These are phyloP conservation scores for Astraeus odoratus DNA, from an alignment of 768 basidiomycete genomes.

Conservation along the genomic window DNA sequence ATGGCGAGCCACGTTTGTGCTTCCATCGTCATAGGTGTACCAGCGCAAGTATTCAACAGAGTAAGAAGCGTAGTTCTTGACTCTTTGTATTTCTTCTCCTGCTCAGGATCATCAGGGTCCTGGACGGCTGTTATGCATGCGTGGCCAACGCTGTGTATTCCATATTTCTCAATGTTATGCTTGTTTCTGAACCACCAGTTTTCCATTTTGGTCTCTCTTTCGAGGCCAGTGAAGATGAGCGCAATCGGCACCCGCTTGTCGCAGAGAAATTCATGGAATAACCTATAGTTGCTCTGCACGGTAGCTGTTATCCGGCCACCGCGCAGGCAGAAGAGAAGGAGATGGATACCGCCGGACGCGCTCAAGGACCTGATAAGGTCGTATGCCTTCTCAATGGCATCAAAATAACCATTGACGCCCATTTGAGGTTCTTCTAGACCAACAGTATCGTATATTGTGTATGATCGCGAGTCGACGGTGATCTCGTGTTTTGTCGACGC, in stretches of 20 bases:
- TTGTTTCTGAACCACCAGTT: conserved; percentile 30
- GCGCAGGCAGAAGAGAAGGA: conserved; percentile 37
- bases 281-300: conserved; percentile 31
- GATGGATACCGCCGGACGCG: conserved; percentile 30
- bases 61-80: conserved; percentile 17
- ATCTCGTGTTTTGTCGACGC: conserved; percentile 21
- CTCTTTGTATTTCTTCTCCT: conserved; percentile 16
- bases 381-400: conserved; percentile 23
- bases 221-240: conserved; percentile 37
- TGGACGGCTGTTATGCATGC: conserved; percentile 26
- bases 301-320: conserved; percentile 32
- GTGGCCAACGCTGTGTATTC: conserved; percentile 23
- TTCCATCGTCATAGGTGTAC: conserved; percentile 11
- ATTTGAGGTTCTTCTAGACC: conserved; percentile 29
- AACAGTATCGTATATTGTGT: conserved; percentile 27
- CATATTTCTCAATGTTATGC: conserved; percentile 13
- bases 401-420: conserved; percentile 22
- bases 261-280: conserved; percentile 37
- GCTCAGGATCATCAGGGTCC: conserved; percentile 12
- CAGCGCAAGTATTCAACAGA: conserved; percentile 13
- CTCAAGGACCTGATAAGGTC: conserved; percentile 27
- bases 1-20: conserved; percentile 13
- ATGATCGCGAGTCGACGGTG: conserved; percentile 14
- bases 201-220: conserved; percentile 26
- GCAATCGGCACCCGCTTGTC: conserved; percentile 30